These are phyloP conservation scores for Suillus subalutaceus DNA, from an alignment of 768 basidiomycete genomes.

Conservation along the genomic window DNA sequence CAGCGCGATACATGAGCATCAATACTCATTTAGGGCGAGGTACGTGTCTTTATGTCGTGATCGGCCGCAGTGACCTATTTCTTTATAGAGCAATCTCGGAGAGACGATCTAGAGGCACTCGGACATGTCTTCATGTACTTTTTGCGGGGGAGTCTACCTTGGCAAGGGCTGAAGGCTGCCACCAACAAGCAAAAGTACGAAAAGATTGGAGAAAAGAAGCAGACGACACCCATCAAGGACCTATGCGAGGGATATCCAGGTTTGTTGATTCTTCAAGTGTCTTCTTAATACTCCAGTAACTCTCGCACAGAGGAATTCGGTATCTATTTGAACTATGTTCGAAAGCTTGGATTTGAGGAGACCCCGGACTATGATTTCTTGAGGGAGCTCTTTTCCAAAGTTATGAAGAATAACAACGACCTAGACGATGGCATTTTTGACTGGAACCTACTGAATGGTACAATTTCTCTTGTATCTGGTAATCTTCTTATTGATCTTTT, in stretches of 20 bases:
- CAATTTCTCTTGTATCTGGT: slow-evolving; percentile 17
- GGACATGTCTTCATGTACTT: slow-evolving; percentile 99
- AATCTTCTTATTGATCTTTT: slow-evolving; percentile 7
- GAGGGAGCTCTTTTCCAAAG: slow-evolving; percentile 91
- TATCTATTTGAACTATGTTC: slow-evolving; percentile 98
- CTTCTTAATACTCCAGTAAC: slow-evolving; percentile 13
- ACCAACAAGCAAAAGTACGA: slow-evolving; percentile 99
- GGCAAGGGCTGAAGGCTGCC: slow-evolving; percentile 99
- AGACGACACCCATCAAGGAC: slow-evolving; percentile 96
- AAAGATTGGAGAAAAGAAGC: slow-evolving; percentile 99
- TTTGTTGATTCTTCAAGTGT: slow-evolving; percentile 36
- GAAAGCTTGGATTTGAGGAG: slow-evolving; percentile 98
- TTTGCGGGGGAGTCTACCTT: slow-evolving; percentile 92
- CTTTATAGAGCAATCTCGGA: slow-evolving; percentile 77
- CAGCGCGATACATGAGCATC: slow-evolving; percentile 99
- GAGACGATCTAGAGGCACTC: slow-evolving; percentile 98
- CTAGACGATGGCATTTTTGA: slow-evolving; percentile 93
- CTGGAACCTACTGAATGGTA: slow-evolving; percentile 92
- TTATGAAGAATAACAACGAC: slow-evolving; percentile 89
- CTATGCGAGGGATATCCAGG: slow-evolving; percentile 95
- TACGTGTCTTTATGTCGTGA: slow-evolving; percentile 36
- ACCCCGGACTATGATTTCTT: slow-evolving; percentile 99
- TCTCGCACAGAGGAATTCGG: slow-evolving; percentile 84
- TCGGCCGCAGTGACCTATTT: slow-evolving; percentile 11
- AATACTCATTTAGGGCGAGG: slow-evolving; percentile 98